Evolutionary conservation across 225 moss, liverwort and hornwort species (phyloP).

Genomic region (Bryum argenteum): DNA sequence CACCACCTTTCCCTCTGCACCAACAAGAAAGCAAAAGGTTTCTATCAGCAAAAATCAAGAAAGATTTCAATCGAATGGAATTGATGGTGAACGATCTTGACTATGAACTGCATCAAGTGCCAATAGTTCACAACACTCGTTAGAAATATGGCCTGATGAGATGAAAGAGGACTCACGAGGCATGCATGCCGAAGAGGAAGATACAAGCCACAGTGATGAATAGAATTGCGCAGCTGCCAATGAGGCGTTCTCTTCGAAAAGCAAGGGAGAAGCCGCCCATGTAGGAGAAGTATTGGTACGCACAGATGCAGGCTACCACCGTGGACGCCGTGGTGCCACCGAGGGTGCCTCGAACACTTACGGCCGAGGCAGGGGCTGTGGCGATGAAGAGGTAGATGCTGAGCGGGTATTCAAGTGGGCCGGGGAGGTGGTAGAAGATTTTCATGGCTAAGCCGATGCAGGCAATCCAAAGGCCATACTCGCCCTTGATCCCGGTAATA

Average conservation of each 20-base stretch:
- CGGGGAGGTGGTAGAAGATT: constrained; percentile 38
- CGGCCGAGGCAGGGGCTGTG: constrained; percentile 37
- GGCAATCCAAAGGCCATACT: constrained; percentile 54
- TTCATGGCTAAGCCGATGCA: constrained; percentile 42
- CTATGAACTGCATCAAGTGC: not conserved
- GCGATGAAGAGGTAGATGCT: constrained; percentile 47
- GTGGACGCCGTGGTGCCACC: constrained; percentile 36
- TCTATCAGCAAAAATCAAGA: constrained; percentile 2
- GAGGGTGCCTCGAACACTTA: constrained; percentile 40
- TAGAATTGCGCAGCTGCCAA: constrained; percentile 37
- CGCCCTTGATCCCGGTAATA: constrained; percentile 44
- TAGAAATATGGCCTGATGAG: not conserved
- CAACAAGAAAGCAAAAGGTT: not conserved
- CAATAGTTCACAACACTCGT: not conserved
- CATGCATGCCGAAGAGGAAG: constrained; percentile 42
- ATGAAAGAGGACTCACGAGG: constrained; percentile 33
- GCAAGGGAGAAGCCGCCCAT: constrained; percentile 27
- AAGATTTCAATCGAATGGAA: not conserved
- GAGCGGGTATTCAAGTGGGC: constrained; percentile 39
- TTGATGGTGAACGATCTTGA: not conserved
- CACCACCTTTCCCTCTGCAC: constrained; percentile 22
- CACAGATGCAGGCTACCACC: constrained; percentile 41
- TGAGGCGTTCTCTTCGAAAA: constrained; percentile 22
- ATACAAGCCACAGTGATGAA: constrained; percentile 36
- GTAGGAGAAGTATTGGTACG: constrained; percentile 44